Percentiles rank a stretch among this genome's conserved stretches.
Evolutionary conservation across 192 early-diverging fungal genomes (phyloP).

Genomic region (Entomortierella parvispora): DNA sequence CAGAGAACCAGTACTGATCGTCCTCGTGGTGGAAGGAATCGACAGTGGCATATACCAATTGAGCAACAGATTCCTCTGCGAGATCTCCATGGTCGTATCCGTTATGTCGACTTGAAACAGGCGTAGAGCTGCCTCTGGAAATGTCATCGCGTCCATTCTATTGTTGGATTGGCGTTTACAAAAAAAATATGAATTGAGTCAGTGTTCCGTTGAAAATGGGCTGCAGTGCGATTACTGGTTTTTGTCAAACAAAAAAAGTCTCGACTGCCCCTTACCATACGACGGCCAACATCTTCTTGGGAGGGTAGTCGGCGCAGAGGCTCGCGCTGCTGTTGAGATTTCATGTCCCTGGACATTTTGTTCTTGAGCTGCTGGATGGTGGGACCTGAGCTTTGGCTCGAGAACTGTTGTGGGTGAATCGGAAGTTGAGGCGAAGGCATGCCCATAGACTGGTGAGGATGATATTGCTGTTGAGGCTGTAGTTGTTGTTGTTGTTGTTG

Average conservation of each 20-base stretch:
- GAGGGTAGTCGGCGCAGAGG: conserved; percentile 30
- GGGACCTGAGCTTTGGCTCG: conserved; percentile 21
- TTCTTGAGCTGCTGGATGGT: conserved; percentile 51
- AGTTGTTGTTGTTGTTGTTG: conserved; percentile 38
- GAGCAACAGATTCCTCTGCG: conserved; percentile 11
- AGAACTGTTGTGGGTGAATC: conserved; percentile 39
- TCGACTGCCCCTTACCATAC: too few species aligned
- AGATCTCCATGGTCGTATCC: not conserved
- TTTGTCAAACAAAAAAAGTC: too few species aligned
- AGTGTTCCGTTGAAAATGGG: too few species aligned
- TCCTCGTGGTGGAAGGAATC: conserved; percentile 75
- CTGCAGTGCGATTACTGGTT: too few species aligned
- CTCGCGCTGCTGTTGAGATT: conserved; percentile 23
- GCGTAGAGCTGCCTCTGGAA: not conserved
- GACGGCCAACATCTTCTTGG: conserved; percentile 29
- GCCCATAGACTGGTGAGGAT: not conserved
- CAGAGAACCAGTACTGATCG: conserved; percentile 77
- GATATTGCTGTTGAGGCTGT: conserved; percentile 4
- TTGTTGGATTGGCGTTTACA: not conserved
- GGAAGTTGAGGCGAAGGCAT: conserved; percentile 7
- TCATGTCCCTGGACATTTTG: conserved; percentile 49
- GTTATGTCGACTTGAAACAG: not conserved
- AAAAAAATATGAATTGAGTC: not conserved
- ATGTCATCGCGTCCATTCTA: not conserved
- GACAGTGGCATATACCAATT: conserved; percentile 63